Evolutionary conservation across 495 filamentous ascomycete genomes (phyloP).

Genomic region (Xylaria scruposa): DNA sequence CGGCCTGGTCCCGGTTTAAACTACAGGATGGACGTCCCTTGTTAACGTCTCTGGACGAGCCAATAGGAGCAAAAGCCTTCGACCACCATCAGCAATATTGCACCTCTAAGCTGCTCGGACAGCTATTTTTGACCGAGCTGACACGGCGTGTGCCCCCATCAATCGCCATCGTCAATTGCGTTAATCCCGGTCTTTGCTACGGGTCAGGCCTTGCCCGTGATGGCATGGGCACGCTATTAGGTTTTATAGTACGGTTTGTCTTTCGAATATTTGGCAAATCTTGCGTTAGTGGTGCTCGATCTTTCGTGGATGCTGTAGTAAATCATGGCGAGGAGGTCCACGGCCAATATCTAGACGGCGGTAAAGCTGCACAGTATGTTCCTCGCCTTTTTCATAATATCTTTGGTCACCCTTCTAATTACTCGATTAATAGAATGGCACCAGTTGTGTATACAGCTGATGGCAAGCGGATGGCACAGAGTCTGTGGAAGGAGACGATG

Average conservation of each 20-base stretch:
- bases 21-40: conserved; percentile 34
- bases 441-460: conserved; percentile 43
- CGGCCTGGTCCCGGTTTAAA: conserved; percentile 40
- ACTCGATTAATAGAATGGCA: conserved; percentile 6
- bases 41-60: conserved; percentile 45
- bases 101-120: conserved; percentile 58
- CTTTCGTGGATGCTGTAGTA: conserved; percentile 14
- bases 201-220: conserved; percentile 34
- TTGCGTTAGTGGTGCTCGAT: conserved; percentile 15
- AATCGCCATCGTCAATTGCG: conserved; percentile 28
- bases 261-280: conserved; percentile 21
- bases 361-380: conserved; percentile 45
- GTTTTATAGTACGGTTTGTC: neutral
- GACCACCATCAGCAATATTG: conserved; percentile 46
- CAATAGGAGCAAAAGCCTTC: conserved; percentile 28
- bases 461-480: conserved; percentile 40
- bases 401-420: neutral
- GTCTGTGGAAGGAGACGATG: conserved; percentile 52
- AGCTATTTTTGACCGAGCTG: conserved; percentile 55
- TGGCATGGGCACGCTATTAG: conserved; percentile 26
- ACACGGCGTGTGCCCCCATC: conserved; percentile 36
- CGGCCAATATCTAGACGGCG: conserved; percentile 15
- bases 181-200: conserved; percentile 34
- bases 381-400: neutral
- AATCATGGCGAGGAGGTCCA: conserved; percentile 12